Percentiles rank a stretch among this genome's conserved stretches.
These are phyloP conservation scores for Pythium pectinolyticum DNA, from an alignment of 352 stramenopile genomes.

Conservation along the genomic window DNA sequence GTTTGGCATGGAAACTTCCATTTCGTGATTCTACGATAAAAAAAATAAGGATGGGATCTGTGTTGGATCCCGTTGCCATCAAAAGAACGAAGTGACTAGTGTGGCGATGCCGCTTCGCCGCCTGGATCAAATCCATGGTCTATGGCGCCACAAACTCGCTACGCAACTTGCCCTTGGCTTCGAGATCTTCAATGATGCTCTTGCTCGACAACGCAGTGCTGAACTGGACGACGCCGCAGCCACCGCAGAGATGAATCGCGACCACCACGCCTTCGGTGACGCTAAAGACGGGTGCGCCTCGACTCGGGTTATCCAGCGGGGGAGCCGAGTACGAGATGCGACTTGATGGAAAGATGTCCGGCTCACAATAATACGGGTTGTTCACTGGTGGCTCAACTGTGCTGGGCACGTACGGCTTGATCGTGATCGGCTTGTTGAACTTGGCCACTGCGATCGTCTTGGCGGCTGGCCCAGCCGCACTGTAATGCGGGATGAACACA, in stretches of 20 bases:
- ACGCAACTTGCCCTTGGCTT: not conserved
- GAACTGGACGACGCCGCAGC: not conserved
- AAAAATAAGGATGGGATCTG: too few relatives aligned
- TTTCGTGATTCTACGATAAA: too few relatives aligned
- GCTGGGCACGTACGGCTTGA: not conserved
- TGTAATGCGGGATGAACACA: not conserved
- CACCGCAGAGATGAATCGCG: conserved; percentile 12
- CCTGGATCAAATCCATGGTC: too few relatives aligned
- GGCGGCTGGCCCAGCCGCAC: not conserved
- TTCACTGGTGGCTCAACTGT: not conserved
- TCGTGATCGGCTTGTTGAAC: not conserved
- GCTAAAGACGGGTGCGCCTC: not conserved
- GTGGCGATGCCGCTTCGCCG: too few relatives aligned
- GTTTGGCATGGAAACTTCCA: too few relatives aligned
- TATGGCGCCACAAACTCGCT: not conserved
- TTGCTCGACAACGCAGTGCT: conserved; percentile 15
- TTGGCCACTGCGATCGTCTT: not conserved
- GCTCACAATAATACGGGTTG: not conserved
- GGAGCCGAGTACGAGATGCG: not conserved
- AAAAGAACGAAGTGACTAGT: too few relatives aligned
- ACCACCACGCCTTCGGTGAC: not conserved
- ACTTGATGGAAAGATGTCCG: too few relatives aligned
- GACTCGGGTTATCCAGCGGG: not conserved
- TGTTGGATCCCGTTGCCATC: too few relatives aligned
- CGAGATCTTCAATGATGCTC: conserved; percentile 15